Percentiles rank a stretch among this genome's conserved stretches.
Conservation (phyloP, 2,329 filamentous ascomycete species). For the Exophiala dermatitidis region DNA sequence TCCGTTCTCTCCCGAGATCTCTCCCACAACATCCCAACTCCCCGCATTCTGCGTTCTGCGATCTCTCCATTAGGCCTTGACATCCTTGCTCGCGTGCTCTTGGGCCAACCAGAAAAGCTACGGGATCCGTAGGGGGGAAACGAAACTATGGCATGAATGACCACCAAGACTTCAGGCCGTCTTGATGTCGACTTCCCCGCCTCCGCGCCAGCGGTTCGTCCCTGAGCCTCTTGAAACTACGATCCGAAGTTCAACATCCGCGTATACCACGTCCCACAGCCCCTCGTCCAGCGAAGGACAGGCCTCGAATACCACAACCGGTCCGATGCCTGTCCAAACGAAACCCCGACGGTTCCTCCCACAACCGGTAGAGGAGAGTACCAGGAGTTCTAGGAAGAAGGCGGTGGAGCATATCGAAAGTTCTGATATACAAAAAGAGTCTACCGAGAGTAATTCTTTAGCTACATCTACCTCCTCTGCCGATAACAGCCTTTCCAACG, state of each 20-base stretch:
- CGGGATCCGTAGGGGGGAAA: not conserved
- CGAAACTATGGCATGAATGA: constrained; percentile 10
- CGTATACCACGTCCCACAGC: constrained; percentile 6
- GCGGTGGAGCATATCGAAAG: constrained; percentile 18
- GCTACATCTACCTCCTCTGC: constrained; percentile 15
- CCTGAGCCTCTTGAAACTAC: constrained; percentile 29
- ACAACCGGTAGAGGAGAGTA: constrained; percentile 40
- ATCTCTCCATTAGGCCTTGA: not conserved
- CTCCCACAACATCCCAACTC: not conserved
- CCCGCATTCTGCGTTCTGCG: constrained; percentile 13
- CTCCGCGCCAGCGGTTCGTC: constrained; percentile 21
- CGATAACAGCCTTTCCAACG: not conserved
- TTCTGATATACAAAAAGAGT: not conserved
- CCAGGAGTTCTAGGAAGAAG: constrained; percentile 35
- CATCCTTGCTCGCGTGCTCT: constrained; percentile 17
- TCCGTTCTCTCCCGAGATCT: constrained; percentile 21
- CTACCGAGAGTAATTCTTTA: not conserved
- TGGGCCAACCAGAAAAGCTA: constrained; percentile 5
- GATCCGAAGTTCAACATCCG: constrained; percentile 13
- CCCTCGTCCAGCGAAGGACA: constrained; percentile 7
- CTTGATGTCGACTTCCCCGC: constrained; percentile 16
- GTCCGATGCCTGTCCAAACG: constrained; percentile 14
- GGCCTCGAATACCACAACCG: constrained; percentile 3
- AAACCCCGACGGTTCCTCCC: constrained; percentile 33
- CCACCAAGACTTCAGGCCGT: not conserved